Evolutionary conservation across 1,139 yeast species (phyloP).

Genomic region (Magnusiomyces tetraspermus): DNA sequence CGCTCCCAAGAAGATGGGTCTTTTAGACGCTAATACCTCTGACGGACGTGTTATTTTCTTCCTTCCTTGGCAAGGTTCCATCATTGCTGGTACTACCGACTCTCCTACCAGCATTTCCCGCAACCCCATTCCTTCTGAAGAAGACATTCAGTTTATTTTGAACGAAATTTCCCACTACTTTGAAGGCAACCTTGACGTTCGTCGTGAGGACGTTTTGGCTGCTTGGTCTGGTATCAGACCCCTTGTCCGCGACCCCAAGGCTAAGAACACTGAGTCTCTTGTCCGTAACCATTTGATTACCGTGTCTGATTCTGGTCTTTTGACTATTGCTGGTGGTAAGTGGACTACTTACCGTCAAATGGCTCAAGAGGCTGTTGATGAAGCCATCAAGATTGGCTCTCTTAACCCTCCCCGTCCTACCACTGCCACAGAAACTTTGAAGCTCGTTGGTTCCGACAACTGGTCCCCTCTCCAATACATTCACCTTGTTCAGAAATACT

Average conservation of each 20-base stretch:
- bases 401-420: constrained; percentile 34
- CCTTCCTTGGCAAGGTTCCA: constrained; percentile 97
- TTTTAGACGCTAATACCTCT: constrained; percentile 82
- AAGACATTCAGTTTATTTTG: constrained; percentile 81
- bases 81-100: constrained; percentile 94
- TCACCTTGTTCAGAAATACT: constrained; percentile 71
- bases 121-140: constrained; percentile 80
- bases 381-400: constrained; percentile 47
- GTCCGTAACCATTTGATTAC: constrained; percentile 84
- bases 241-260: constrained; percentile 77
- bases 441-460: constrained; percentile 66
- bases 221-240: constrained; percentile 99
- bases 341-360: constrained; percentile 98
- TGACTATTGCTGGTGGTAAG: constrained; percentile 93
- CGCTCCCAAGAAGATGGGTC: constrained; percentile 81
- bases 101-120: constrained; percentile 51
- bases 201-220: constrained; percentile 81
- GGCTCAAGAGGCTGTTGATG: constrained; percentile 91
- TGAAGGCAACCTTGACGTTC: constrained; percentile 63
- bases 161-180: constrained; percentile 83
- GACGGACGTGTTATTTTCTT: constrained; percentile 97
- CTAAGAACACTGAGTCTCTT: constrained; percentile 58
- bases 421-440: constrained; percentile 55
- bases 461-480: constrained; percentile 63
- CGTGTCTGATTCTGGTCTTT: constrained; percentile 60